Evolutionary conservation across 306 rosid species (phyloP), one percentile per base, ranked within the genome.

Genomic region (Quercus cerris): DNA sequence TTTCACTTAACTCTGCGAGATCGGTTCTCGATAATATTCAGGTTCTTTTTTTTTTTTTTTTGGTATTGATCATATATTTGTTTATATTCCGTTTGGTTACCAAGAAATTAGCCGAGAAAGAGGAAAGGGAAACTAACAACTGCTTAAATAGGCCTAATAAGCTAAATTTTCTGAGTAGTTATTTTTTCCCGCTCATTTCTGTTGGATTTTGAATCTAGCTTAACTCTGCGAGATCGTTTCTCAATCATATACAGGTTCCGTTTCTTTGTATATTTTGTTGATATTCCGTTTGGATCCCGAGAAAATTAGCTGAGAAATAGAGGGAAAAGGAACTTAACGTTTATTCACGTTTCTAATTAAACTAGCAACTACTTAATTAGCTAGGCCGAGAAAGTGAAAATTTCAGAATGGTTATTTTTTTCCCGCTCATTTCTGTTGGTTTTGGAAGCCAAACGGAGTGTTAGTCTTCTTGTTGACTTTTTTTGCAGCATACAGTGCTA

Each of bases 1-100:
- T 94, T 89, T 92, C 99, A 20, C 97, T 94, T 75, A 94, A 92
- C 81, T 94, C 99, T 0, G 97, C 97, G 46, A 77, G 99, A 90
- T 92, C 99, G 66, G 89, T 94, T 74, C 87, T 94, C 62, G 97
- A 94, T 94, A 97, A 94, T 68, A 88, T 94, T 63, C 97, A 91
- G 90, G 92, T 88, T 72, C 14, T 35, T 27, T 8, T 17, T 11
- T n/a, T 33, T 46, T 3, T 28, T 33, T 27, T 6, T 8, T 23
- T 23, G 23, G 6, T 17, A 51, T 10, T 23, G 7, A 1, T 20
- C 30, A 4, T 13, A 23, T 23, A 59, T 56, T 18, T 58, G 71
- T 17, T 66, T 20, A 33, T 31, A 31, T 18, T 15, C 20, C 10
- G 80, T 81, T 81, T 70, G 80, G 73, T n/a, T 81, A 22, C 33